Evolutionary conservation across 1,284 basidiomycete genomes (phyloP).

Genomic region (Apiotrichum montevideense): DNA sequence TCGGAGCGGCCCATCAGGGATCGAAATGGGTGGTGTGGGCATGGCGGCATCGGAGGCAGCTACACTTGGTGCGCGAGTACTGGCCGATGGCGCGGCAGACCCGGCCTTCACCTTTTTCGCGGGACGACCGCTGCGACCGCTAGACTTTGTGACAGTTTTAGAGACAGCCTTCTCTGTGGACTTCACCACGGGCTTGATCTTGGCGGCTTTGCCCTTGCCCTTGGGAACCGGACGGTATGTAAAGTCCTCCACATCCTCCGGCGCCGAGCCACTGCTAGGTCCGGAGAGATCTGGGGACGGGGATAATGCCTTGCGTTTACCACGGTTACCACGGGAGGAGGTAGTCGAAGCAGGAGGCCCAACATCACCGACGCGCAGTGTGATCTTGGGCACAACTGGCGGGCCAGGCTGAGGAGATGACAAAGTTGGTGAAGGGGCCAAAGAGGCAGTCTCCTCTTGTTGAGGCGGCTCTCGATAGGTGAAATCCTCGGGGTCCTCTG

Average conservation of each 20-base stretch:
- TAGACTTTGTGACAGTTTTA: neutral
- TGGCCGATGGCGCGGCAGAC: neutral
- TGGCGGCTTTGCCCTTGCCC: neutral
- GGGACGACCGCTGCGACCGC: no score
- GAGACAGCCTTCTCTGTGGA: no score
- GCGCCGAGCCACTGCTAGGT: conserved; percentile 17
- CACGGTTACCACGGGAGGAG: neutral
- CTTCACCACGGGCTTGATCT: neutral
- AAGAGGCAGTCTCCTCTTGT: neutral
- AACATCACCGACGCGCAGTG: neutral
- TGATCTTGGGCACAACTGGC: neutral
- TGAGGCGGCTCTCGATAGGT: conserved; percentile 7
- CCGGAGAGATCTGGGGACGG: conserved; percentile 6
- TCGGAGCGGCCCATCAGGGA: conserved; percentile 1
- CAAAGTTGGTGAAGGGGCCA: no score
- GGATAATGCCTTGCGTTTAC: conserved; percentile 14
- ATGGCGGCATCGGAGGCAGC: neutral
- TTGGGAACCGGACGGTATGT: conserved; percentile 15
- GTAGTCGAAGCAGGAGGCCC: neutral
- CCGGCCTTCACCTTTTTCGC: conserved; percentile 1
- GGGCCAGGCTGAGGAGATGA: neutral
- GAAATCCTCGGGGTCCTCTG: conserved; percentile 21
- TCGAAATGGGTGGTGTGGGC: neutral
- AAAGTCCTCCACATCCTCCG: conserved; percentile 23
- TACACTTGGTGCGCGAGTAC: neutral